Base-by-base conservation (phyloP, 2,329 filamentous ascomycete species). In the Orbilia javanica region DNA sequence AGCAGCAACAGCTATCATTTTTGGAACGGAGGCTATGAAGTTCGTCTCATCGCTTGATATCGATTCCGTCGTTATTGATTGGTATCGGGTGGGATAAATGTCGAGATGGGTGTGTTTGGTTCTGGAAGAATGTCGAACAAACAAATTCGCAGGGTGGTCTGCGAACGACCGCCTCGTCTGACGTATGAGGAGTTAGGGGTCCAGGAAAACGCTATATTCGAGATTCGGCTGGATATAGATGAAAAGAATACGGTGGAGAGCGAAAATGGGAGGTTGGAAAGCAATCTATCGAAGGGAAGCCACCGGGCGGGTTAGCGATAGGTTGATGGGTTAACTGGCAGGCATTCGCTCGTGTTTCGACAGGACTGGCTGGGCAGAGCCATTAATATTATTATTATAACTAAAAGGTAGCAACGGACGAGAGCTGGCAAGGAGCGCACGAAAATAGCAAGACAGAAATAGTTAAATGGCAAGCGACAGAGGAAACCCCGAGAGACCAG, bases 261-360 rank as follows among this genome's bases (percentile, higher is more conserved):
- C 8, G 34, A 27, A 27, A 42, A 7, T 42, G 18, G 31, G 55
- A 25, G 34, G 34, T 60, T 60, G 34, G 31, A 34, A 48, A 36
- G 7, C 10, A 11, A 39, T 55, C 13, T 34, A 52, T 62, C 50
- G 36, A 36, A 39, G 31, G n/a, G 18, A 48, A 46, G 48, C 4
- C 42, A 48, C 18, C 39, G 34, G 36, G 25, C 39, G 11, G 48
- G 52, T 62, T 62, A 67, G 63, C 52, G 44, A 74, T 29, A 46
- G 22, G 57, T 53, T 31, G 67, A 63, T 29, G 55, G 15, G n/a
- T 34, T 64, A 34, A 46, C 22, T 63, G 52, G 57, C 70, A 42
- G 55, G 55, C 55, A 60, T 60, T 74, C 70, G 70, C 25, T 74
- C 62, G 70, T 74, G 70, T 67, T 67, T 74, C 63, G 63, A 74